Conservation (phyloP, 495 filamentous ascomycete species). For the Neurospora sp. region DNA sequence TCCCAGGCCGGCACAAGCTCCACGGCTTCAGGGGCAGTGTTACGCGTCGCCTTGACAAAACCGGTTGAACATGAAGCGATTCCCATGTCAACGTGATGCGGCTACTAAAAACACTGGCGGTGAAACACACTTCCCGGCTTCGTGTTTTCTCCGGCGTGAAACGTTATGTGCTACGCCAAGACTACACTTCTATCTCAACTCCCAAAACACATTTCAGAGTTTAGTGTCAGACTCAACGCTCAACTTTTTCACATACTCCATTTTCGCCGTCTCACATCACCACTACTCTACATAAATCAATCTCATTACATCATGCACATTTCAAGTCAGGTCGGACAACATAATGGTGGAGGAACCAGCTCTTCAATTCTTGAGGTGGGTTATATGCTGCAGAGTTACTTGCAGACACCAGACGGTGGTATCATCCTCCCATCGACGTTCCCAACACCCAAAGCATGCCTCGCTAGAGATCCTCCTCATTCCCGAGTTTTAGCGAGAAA, state of each 20-base stretch:
- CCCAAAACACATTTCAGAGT: neutral
- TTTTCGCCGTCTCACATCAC: too few relatives aligned
- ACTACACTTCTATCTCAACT: neutral
- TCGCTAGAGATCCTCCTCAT: slow-evolving; percentile 11
- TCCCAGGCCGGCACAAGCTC: neutral
- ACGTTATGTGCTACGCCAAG: neutral
- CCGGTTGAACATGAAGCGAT: neutral
- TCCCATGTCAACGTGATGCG: neutral
- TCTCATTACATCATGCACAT: neutral
- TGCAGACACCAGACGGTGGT: neutral
- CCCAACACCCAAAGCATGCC: slow-evolving; percentile 6
- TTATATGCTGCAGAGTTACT: neutral
- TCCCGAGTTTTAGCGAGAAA: neutral
- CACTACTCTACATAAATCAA: too few relatives aligned
- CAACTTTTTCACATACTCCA: neutral
- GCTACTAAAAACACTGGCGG: neutral
- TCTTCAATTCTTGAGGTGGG: neutral
- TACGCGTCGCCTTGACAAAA: neutral
- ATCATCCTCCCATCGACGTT: slow-evolving; percentile 9
- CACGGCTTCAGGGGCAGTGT: neutral
- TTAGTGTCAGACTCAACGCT: neutral
- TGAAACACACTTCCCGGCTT: neutral
- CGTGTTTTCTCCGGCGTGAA: neutral
- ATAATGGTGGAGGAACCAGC: neutral
- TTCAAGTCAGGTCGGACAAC: neutral